Percentiles rank a stretch among this genome's conserved stretches.
Evolutionary conservation across 129 eudicot genomes (phyloP).

Genomic region (Daucus carota): DNA sequence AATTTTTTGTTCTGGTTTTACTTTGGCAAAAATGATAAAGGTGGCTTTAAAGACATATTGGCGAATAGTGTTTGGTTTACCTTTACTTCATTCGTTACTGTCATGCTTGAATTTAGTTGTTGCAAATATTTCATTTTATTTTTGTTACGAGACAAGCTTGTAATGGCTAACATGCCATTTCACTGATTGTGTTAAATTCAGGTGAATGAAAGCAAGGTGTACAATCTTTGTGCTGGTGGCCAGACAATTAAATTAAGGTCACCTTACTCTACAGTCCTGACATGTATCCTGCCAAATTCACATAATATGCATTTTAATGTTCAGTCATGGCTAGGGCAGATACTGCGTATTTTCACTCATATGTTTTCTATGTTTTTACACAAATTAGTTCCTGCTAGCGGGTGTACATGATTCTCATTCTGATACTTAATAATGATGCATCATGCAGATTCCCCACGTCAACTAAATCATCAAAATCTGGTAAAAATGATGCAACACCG

Average conservation of each 20-base stretch:
- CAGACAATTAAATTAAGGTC: constrained; percentile 67
- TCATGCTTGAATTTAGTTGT: neutral
- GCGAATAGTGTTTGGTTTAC: neutral
- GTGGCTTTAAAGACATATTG: neutral
- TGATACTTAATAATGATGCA: neutral
- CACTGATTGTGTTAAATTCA: constrained; percentile 23
- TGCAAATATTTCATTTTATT: neutral
- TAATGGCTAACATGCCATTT: neutral
- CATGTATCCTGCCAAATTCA: neutral
- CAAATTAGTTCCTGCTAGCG: neutral
- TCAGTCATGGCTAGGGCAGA: neutral
- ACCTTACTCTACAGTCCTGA: neutral
- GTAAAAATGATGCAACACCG: constrained; percentile 48
- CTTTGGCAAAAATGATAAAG: neutral
- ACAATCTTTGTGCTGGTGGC: constrained; percentile 44
- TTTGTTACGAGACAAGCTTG: neutral
- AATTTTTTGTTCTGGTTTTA: neutral
- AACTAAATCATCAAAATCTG: constrained; percentile 35
- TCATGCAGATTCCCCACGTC: constrained; percentile 64
- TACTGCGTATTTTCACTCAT: neutral
- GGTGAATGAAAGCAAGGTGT: constrained; percentile 69
- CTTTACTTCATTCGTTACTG: neutral
- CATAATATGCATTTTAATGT: neutral
- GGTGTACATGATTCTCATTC: neutral
- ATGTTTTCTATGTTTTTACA: neutral